These are phyloP conservation scores for Fusarium acutatum DNA, from an alignment of 2,329 filamentous ascomycete genomes.

Conservation along the genomic window DNA sequence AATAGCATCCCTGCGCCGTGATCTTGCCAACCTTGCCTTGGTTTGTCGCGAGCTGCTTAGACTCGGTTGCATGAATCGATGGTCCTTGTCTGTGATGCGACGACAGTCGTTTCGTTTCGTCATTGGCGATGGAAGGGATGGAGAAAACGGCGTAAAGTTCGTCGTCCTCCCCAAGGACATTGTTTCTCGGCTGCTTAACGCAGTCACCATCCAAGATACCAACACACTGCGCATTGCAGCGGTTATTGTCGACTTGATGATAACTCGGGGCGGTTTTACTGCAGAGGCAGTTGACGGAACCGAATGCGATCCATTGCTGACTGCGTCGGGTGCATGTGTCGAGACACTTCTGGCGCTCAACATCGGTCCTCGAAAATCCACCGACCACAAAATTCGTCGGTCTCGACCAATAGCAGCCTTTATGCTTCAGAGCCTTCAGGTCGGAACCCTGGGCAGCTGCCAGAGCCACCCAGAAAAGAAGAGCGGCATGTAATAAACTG, in stretches of 20 bases:
- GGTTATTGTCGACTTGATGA: neutral
- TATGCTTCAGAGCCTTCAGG: neutral
- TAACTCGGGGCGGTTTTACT: neutral
- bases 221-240: neutral
- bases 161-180: neutral
- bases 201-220: neutral
- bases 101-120: neutral
- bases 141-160: neutral
- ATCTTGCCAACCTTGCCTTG: neutral
- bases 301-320: neutral
- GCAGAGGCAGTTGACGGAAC: neutral
- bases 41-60: neutral
- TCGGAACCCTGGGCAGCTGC: neutral
- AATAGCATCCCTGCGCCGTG: neutral
- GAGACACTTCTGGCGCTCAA: neutral
- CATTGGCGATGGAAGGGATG: neutral
- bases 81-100: neutral
- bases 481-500: neutral
- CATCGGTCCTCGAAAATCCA: neutral
- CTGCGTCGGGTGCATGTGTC: neutral
- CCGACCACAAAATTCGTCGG: neutral
- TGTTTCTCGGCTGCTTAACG: neutral
- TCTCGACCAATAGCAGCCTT: neutral
- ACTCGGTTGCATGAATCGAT: neutral
- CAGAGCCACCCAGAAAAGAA: constrained; percentile 11